Conservation (phyloP, 192 early-diverging fungal genomes). For the Polychytrium aggregatum region DNA sequence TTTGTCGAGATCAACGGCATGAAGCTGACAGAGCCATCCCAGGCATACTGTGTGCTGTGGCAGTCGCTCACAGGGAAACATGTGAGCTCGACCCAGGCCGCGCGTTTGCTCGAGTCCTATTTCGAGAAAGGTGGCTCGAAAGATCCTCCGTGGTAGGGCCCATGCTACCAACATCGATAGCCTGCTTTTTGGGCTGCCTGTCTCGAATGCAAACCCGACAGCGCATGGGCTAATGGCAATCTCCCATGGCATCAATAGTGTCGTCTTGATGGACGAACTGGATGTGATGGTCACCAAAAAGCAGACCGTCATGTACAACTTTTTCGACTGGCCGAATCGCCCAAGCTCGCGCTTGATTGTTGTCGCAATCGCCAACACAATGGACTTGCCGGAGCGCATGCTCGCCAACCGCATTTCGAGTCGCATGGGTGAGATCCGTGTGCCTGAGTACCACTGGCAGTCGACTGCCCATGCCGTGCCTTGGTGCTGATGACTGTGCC, state of each 20-base stretch:
- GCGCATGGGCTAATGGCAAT: too few relatives aligned
- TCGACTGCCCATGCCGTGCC: too few relatives aligned
- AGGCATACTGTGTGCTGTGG: conserved; percentile 80
- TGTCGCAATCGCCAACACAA: conserved; percentile 94
- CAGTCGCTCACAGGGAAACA: conserved; percentile 47
- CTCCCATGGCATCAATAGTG: conserved; percentile 50
- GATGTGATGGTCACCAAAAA: conserved; percentile 87
- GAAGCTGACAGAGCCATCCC: conserved; percentile 86
- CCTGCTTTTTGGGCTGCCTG: too few relatives aligned
- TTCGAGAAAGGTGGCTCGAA: conserved; percentile 47
- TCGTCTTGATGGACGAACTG: conserved; percentile 94
- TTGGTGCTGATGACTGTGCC: too few relatives aligned
- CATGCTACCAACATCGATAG: too few relatives aligned
- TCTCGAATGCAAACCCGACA: too few relatives aligned
- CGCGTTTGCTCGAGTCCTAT: conserved; percentile 55
- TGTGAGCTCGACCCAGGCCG: conserved; percentile 65
- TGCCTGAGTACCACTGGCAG: too few relatives aligned
- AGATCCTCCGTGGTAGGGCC: conserved; percentile 16
- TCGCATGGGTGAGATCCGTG: conserved; percentile 56
- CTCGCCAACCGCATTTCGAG: conserved; percentile 81
- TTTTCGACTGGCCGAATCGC: conserved; percentile 94
- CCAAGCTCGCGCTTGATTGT: conserved; percentile 76
- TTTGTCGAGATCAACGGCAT: conserved; percentile 97
- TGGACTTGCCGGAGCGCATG: conserved; percentile 93
- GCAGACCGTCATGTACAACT: conserved; percentile 93